These are phyloP conservation scores for Globisporangium iwayamae DNA, from an alignment of 352 stramenopile genomes.

Conservation along the genomic window DNA sequence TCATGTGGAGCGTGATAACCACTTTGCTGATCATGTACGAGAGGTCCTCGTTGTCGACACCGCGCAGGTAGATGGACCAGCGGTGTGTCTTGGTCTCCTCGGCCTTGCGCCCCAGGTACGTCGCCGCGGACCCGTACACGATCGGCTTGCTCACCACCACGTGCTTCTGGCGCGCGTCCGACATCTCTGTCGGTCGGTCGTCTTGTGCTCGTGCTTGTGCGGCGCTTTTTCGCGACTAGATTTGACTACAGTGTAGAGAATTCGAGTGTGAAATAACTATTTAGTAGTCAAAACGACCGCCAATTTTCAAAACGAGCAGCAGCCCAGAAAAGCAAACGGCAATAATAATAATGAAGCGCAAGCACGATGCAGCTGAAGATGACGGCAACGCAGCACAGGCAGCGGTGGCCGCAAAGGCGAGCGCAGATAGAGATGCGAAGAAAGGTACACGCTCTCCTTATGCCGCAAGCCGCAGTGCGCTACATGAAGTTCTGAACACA, in stretches of 20 bases:
- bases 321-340: neutral
- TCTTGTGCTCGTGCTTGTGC: neutral
- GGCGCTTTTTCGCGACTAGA: neutral
- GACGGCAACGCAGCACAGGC: neutral
- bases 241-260: slow-evolving; percentile 4
- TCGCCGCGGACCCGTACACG: slow-evolving; percentile 93
- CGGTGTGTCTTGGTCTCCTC: slow-evolving; percentile 94
- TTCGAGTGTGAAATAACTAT: neutral
- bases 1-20: slow-evolving; percentile 96
- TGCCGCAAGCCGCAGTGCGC: neutral
- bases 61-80: slow-evolving; percentile 94
- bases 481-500: neutral
- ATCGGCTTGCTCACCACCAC: slow-evolving; percentile 91
- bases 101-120: slow-evolving; percentile 89
- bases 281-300: slow-evolving; percentile 1
- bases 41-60: slow-evolving; percentile 92
- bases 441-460: neutral
- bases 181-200: slow-evolving; percentile 32
- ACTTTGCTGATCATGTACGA: slow-evolving; percentile 95
- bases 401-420: neutral
- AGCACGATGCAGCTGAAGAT: slow-evolving; percentile 14
- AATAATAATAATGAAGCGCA: slow-evolving; percentile 19
- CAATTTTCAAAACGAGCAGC: slow-evolving; percentile 8
- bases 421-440: slow-evolving; percentile 2
- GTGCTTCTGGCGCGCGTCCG: slow-evolving; percentile 68